These are phyloP conservation scores for Salix arbutifolia DNA, from an alignment of 345 rosid species.

Conservation along the genomic window DNA sequence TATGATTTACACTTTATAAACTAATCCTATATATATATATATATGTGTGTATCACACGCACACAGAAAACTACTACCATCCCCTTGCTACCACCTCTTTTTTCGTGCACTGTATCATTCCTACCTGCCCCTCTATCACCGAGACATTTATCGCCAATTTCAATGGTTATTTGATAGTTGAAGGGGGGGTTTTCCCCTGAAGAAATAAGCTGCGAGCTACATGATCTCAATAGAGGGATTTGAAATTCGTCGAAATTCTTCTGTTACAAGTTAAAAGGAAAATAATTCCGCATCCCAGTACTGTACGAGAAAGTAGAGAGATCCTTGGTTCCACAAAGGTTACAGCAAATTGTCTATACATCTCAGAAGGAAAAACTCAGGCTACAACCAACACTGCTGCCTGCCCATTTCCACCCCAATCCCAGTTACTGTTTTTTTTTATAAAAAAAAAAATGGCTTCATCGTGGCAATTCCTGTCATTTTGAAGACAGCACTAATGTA, in stretches of 20 bases:
- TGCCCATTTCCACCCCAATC: background rate
- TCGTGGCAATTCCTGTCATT: background rate
- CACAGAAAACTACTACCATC: background rate
- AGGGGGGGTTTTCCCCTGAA: background rate
- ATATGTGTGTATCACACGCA: background rate
- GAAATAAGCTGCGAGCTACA: background rate
- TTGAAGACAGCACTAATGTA: background rate
- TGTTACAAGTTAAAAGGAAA: background rate
- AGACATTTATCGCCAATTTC: background rate
- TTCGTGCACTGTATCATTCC: background rate
- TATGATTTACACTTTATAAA: no score
- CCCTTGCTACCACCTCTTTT: background rate
- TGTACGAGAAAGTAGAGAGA: background rate
- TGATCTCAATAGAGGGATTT: background rate
- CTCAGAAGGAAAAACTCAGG: background rate
- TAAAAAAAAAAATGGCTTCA: background rate
- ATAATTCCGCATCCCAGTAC: background rate
- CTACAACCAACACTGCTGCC: background rate
- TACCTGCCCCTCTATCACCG: background rate
- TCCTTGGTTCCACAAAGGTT: background rate
- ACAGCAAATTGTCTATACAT: background rate
- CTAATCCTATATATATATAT: no score
- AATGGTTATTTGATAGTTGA: background rate
- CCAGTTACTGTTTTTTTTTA: background rate
- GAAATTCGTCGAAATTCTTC: background rate